Evolutionary conservation across 1,284 basidiomycete species (phyloP), one percentile per base, ranked within the genome.

Genomic region (Cutaneotrichosporon cyanovorans): DNA sequence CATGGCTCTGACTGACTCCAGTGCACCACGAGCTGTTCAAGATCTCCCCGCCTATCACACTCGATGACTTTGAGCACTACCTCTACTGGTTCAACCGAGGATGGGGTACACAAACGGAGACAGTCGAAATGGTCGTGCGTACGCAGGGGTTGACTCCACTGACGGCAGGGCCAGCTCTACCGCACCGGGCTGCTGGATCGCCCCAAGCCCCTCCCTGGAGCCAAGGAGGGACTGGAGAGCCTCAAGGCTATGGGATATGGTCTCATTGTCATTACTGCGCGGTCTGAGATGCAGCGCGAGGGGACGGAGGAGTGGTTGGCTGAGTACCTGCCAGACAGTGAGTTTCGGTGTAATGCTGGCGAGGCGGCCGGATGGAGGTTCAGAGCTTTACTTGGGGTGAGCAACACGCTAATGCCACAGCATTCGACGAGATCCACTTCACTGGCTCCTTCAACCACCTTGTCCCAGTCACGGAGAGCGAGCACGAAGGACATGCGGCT

Each of bases 401-500:
- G n/a, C n/a, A n/a, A n/a, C n/a, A n/a, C 25, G 34, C 39, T 49
- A 28, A 42, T 43, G 9, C n/a, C 55, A n/a, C n/a, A 81, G 65
- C 82, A 28, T 83, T 86, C 52, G 79, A 84, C 35, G 78, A 77
- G 44, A 74, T 86, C 18, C 78, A 85, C 55, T 87, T 83, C 66
- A 87, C 82, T 0, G 84, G 83, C 2, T 82, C 85, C 58, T 86
- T 85, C 53, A 60, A 66, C 40, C 61, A 67, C 45, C 61, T 72
- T 35, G 62, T 66, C 18, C 57, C 63, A 0, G 64, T 61, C 2
- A 46, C 53, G 18, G 44, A 44, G 14, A 61, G 70, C 42, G 65
- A 68, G 53, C 69, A 77, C 71, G 55, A 59, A 33, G 65, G 67
- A 14, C 77, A 79, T 52, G 71, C 62, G 15, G 62, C 61, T 8